Conservation (phyloP, 805 yeast species). For the Ogataea glucozyma region DNA sequence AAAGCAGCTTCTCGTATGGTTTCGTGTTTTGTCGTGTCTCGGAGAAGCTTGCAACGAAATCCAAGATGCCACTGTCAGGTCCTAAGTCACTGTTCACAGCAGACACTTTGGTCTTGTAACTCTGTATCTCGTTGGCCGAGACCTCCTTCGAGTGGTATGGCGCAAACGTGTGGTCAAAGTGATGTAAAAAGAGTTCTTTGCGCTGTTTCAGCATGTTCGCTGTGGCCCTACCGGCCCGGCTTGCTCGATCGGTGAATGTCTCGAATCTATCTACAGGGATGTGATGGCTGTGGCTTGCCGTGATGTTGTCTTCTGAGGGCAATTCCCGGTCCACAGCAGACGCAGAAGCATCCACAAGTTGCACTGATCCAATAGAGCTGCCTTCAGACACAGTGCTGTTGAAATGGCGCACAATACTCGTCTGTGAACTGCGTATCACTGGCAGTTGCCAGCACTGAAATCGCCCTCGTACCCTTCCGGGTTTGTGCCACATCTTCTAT, state of each 20-base stretch:
- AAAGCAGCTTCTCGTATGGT: conserved; percentile 13
- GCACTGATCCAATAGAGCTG: neutral
- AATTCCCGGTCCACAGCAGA: neutral
- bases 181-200: neutral
- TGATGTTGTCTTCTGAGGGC: neutral
- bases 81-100: conserved; percentile 1
- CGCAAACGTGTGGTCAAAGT: neutral
- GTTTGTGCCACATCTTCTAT: conserved; percentile 6
- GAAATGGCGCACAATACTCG: neutral
- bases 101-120: conserved; percentile 1
- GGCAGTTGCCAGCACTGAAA: conserved; percentile 1
- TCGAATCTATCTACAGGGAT: neutral
- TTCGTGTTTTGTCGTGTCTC: conserved; percentile 5
- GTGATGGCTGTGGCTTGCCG: neutral
- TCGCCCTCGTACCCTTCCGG: conserved; percentile 8
- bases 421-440: neutral
- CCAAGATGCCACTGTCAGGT: conserved; percentile 2
- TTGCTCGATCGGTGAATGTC: conserved; percentile 1
- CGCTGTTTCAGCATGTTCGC: conserved; percentile 2
- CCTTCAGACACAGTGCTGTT: conserved; percentile 3
- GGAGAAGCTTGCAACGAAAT: conserved; percentile 3
- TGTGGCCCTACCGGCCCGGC: conserved; percentile 4
- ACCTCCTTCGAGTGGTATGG: neutral
- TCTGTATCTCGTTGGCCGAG: neutral
- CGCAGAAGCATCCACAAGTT: neutral